phyloP scores from a whole-genome alignment of 2,329 filamentous ascomycete genomes.

The Xylaria sp. region DNA sequence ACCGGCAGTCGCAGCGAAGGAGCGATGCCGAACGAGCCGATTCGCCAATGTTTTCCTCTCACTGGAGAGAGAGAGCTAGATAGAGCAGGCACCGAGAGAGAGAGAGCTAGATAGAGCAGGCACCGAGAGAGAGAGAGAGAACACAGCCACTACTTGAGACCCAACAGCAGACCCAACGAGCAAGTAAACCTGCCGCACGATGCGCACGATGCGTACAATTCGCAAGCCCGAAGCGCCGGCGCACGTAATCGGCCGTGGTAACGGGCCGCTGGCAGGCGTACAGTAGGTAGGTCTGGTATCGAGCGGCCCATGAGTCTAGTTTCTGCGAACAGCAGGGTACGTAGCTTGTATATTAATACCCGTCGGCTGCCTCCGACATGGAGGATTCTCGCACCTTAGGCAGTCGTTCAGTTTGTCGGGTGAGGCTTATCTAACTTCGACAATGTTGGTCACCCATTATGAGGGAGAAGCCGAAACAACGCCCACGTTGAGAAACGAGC shows the following conservation, averaged over 20 bases:
- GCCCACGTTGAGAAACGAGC: constrained; percentile 5
- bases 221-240: constrained; percentile 12
- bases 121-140: background rate
- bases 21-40: constrained; percentile 6
- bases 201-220: background rate
- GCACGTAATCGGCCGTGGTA: constrained; percentile 10
- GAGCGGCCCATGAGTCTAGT: background rate
- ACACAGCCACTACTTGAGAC: background rate
- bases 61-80: background rate
- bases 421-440: constrained; percentile 11
- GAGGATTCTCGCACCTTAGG: background rate
- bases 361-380: constrained; percentile 23
- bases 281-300: background rate
- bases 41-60: constrained; percentile 11
- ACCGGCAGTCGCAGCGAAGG: constrained; percentile 2
- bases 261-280: background rate
- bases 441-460: background rate
- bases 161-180: background rate
- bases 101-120: background rate
- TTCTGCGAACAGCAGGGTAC: background rate
- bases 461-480: constrained; percentile 11
- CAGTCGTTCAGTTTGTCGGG: background rate
- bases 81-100: background rate
- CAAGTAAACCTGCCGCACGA: background rate
- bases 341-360: constrained; percentile 20